Conservation (phyloP, 768 basidiomycete species). For the Lyophyllum semitale region DNA sequence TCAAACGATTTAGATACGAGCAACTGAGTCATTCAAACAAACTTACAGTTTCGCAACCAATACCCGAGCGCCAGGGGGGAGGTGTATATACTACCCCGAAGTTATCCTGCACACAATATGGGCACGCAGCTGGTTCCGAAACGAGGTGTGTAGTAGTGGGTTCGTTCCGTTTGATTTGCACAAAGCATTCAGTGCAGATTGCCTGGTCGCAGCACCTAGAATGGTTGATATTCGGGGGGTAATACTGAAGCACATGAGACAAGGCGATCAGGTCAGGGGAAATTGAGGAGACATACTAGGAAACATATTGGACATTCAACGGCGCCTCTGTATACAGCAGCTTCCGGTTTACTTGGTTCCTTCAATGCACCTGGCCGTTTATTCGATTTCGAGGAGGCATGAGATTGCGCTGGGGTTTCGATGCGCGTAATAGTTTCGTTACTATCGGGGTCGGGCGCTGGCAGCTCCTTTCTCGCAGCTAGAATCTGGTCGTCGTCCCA, state of each 20-base stretch:
- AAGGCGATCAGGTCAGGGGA: constrained; percentile 29
- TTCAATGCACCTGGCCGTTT: constrained; percentile 63
- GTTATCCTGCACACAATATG: constrained; percentile 96
- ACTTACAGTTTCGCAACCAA: constrained; percentile 73
- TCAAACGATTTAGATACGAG: not conserved
- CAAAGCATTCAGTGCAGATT: constrained; percentile 99
- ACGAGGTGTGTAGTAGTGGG: constrained; percentile 94
- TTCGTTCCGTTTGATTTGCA: constrained; percentile 96
- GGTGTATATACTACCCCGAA: constrained; percentile 91
- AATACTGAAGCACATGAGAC: constrained; percentile 64
- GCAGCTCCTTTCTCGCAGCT: constrained; percentile 71
- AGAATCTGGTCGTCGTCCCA: constrained; percentile 92
- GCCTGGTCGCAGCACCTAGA: constrained; percentile 98
- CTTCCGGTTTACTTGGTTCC: constrained; percentile 74
- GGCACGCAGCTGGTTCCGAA: constrained; percentile 95
- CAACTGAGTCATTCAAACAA: not conserved
- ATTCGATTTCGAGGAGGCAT: constrained; percentile 36
- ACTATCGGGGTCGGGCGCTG: constrained; percentile 45
- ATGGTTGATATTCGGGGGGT: constrained; percentile 94
- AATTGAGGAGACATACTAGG: constrained; percentile 59
- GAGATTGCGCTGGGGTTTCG: constrained; percentile 37
- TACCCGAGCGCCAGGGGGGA: constrained; percentile 79
- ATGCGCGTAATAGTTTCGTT: constrained; percentile 47
- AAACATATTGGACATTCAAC: constrained; percentile 98
- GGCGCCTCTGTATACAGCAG: constrained; percentile 79